These are phyloP conservation scores for Metarhizium robertsii DNA, from an alignment of 2,329 filamentous ascomycete genomes.

Conservation along the genomic window DNA sequence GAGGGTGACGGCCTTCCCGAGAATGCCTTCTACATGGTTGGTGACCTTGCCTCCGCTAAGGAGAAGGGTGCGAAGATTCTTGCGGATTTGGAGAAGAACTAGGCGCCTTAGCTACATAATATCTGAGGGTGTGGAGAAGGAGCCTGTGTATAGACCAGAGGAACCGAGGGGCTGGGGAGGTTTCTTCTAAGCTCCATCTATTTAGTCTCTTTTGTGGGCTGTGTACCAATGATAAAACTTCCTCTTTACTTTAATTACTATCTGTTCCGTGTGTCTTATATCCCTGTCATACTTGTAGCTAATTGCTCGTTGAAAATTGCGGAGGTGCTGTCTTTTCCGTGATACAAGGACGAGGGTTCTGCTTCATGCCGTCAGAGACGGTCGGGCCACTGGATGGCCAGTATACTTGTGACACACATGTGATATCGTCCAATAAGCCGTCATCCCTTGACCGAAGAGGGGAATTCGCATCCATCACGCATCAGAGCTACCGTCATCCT, in stretches of 20 bases:
- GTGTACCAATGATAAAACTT: constrained; percentile 51
- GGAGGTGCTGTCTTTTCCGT: too few relatives aligned
- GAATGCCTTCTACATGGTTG: constrained; percentile 96
- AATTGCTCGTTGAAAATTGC: neutral
- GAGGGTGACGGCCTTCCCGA: constrained; percentile 95
- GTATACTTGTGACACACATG: neutral
- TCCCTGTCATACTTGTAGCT: neutral
- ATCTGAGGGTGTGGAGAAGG: constrained; percentile 22
- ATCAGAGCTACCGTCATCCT: neutral
- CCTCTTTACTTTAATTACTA: constrained; percentile 22
- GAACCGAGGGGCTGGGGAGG: constrained; percentile 33
- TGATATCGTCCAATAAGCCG: neutral
- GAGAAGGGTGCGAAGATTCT: constrained; percentile 99
- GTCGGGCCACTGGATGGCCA: too few relatives aligned
- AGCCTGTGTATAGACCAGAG: constrained; percentile 51
- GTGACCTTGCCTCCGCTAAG: constrained; percentile 85
- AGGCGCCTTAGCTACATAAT: constrained; percentile 29
- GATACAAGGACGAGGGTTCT: too few relatives aligned
- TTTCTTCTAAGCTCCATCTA: constrained; percentile 43
- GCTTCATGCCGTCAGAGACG: too few relatives aligned
- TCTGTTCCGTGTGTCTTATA: neutral
- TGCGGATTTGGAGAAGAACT: constrained; percentile 72
- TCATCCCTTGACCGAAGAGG: neutral
- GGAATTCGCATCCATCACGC: neutral
- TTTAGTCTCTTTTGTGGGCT: constrained; percentile 49